A percentile compares a stretch with the other conserved stretches of the same genome.
phyloP scores from a whole-genome alignment of 2,329 filamentous ascomycete genomes.

The Tothia fuscella region DNA sequence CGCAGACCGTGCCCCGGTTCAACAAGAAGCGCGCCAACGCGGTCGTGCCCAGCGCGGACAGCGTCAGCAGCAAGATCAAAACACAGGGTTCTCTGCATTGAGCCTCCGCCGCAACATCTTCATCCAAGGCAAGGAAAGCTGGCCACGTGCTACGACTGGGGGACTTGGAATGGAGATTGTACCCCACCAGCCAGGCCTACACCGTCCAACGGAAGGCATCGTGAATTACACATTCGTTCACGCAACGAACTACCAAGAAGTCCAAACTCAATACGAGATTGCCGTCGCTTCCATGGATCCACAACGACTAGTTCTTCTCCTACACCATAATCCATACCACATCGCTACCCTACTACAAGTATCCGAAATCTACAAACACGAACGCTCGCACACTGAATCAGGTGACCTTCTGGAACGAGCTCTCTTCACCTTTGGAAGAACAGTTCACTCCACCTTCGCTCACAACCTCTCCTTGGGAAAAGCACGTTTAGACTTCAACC shows the following conservation, averaged over 20 bases:
- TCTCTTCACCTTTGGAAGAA: slow-evolving; percentile 85
- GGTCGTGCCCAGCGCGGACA: not conserved
- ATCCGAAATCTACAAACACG: slow-evolving; percentile 81
- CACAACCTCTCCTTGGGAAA: slow-evolving; percentile 64
- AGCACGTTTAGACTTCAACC: slow-evolving; percentile 66
- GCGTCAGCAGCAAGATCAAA: slow-evolving; percentile 46
- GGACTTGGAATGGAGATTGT: slow-evolving; percentile 72
- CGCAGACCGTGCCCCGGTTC: slow-evolving; percentile 32
- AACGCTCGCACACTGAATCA: slow-evolving; percentile 74
- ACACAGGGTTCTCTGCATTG: slow-evolving; percentile 45
- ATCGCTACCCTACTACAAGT: slow-evolving; percentile 90
- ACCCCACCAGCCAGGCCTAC: not conserved
- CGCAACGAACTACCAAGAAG: slow-evolving; percentile 57
- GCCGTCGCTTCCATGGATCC: slow-evolving; percentile 78
- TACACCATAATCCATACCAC: slow-evolving; percentile 73
- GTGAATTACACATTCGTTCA: slow-evolving; percentile 71
- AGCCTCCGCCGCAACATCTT: slow-evolving; percentile 69
- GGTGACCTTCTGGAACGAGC: slow-evolving; percentile 83
- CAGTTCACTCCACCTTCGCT: slow-evolving; percentile 71
- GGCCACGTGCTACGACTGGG: slow-evolving; percentile 67
- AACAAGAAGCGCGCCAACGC: slow-evolving; percentile 37
- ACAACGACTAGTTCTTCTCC: slow-evolving; percentile 64
- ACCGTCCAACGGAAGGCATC: slow-evolving; percentile 50
- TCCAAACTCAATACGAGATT: slow-evolving; percentile 64
- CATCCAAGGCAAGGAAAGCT: slow-evolving; percentile 75